Evolutionary conservation across 140 eudicot species (phyloP).

Genomic region (Bidens hawaiensis): DNA sequence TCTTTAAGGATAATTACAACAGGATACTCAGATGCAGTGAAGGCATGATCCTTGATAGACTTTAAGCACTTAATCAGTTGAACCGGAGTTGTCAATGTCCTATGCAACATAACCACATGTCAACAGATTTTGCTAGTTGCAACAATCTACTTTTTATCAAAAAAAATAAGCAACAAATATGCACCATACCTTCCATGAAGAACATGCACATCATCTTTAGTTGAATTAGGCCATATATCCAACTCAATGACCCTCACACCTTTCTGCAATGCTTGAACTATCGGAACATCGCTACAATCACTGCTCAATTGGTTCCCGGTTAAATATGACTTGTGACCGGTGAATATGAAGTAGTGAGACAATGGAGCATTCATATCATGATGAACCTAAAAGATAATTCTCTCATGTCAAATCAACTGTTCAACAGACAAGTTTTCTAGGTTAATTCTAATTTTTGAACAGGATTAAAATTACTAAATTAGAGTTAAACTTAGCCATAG

Average conservation of each 20-base stretch:
- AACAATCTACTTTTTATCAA: no score
- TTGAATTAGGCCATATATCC: conserved; percentile 97
- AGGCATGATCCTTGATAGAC: conserved; percentile 83
- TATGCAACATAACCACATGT: conserved; percentile 19
- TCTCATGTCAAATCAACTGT: not conserved
- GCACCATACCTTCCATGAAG: conserved; percentile 88
- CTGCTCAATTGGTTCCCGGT: conserved; percentile 96
- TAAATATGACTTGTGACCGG: conserved; percentile 94
- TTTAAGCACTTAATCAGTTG: conserved; percentile 63
- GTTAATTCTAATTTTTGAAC: no score
- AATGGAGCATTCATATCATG: conserved; percentile 90
- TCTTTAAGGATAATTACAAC: conserved; percentile 89
- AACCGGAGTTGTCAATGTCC: conserved; percentile 95
- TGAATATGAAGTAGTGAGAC: conserved; percentile 89
- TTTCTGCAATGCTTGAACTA: conserved; percentile 62
- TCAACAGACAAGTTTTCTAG: no score
- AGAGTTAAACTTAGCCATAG: no score
- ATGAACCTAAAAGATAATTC: conserved; percentile 53
- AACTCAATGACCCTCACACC: conserved; percentile 93
- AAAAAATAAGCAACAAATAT: not conserved
- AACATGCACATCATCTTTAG: conserved; percentile 69
- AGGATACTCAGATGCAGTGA: conserved; percentile 77
- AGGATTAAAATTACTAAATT: no score
- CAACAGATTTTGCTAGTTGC: not conserved
- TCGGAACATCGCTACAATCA: conserved; percentile 92